These are phyloP conservation scores for Sordariomycetes sp. DNA, from an alignment of 2,329 filamentous ascomycete genomes.

Conservation along the genomic window DNA sequence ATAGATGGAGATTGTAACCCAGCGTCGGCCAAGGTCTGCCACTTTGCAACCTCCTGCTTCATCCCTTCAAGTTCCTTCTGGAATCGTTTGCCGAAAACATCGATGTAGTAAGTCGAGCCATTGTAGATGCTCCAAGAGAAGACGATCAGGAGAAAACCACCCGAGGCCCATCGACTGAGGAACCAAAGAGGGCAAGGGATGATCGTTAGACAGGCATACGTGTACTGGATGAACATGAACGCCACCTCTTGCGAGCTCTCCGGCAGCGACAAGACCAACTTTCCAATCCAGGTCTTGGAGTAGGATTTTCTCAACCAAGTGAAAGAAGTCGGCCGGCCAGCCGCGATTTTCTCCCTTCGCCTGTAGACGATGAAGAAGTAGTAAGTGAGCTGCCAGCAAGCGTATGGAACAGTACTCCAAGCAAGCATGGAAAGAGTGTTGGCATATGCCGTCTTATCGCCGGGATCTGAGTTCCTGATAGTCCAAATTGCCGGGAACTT, in stretches of 20 bases:
- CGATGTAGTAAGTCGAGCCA: conserved; percentile 94
- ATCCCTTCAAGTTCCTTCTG: conserved; percentile 91
- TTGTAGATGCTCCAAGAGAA: conserved; percentile 96
- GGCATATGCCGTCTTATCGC: conserved; percentile 71
- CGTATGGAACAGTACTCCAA: conserved; percentile 91
- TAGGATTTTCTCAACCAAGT: conserved; percentile 95
- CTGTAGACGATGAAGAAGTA: conserved; percentile 94
- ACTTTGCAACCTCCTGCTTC: conserved; percentile 80
- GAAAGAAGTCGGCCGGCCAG: conserved; percentile 90
- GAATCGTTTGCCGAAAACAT: conserved; percentile 93
- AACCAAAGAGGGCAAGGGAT: conserved; percentile 94
- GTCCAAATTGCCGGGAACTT: conserved; percentile 80
- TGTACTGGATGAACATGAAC: conserved; percentile 95
- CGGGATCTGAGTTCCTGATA: conserved; percentile 60
- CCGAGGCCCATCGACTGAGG: conserved; percentile 73
- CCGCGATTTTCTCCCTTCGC: conserved; percentile 90
- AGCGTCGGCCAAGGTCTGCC: conserved; percentile 58
- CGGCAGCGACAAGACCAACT: conserved; percentile 72
- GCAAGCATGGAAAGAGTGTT: conserved; percentile 75
- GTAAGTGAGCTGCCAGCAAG: conserved; percentile 85
- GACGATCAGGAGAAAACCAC: conserved; percentile 67
- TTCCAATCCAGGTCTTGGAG: conserved; percentile 80
- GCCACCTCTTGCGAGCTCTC: conserved; percentile 69
- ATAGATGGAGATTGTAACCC: conserved; percentile 24
- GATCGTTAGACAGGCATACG: conserved; percentile 87